phyloP scores from a whole-genome alignment of 176 grass and related monocot species.

The Aegilops sharonensis region DNA sequence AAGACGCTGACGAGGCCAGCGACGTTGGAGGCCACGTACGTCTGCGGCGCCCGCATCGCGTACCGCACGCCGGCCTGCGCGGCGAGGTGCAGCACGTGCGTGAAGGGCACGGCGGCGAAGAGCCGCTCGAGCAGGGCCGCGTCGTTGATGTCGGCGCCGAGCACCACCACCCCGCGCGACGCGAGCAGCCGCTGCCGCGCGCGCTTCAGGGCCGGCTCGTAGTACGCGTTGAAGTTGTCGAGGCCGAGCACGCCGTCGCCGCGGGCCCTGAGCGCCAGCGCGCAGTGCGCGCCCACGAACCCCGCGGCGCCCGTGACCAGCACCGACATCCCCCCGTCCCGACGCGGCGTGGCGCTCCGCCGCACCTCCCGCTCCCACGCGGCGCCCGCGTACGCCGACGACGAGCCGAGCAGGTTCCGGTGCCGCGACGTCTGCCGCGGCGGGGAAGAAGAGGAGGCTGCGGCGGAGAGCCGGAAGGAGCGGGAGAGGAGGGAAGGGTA shows the following conservation, averaged over 20 bases:
- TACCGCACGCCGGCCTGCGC: slow-evolving; percentile 92
- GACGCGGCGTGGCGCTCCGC: slow-evolving; percentile 48
- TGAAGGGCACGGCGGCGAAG: slow-evolving; percentile 56
- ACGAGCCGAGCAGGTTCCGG: slow-evolving; percentile 62
- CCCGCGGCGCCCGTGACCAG: slow-evolving; percentile 81
- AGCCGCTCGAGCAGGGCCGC: slow-evolving; percentile 49
- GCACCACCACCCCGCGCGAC: slow-evolving; percentile 50
- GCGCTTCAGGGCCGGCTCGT: slow-evolving; percentile 79
- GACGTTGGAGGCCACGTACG: slow-evolving; percentile 92
- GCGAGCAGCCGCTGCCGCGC: slow-evolving; percentile 67
- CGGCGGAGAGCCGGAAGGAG: slow-evolving; percentile 48
- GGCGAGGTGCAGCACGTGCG: slow-evolving; percentile 93
- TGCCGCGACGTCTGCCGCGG: slow-evolving; percentile 16
- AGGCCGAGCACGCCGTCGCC: slow-evolving; percentile 91
- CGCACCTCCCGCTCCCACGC: slow-evolving; percentile 55
- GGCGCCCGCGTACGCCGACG: slow-evolving; percentile 33
- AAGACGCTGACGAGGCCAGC: slow-evolving; percentile 72
- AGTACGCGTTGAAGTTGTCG: slow-evolving; percentile 98
- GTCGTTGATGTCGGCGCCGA: slow-evolving; percentile 90
- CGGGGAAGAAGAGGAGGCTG: slow-evolving; percentile 22
- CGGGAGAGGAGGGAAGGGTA: slow-evolving; percentile 73
- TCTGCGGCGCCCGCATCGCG: slow-evolving; percentile 78
- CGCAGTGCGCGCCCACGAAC: slow-evolving; percentile 85
- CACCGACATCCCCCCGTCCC: slow-evolving; percentile 55
- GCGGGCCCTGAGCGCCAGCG: slow-evolving; percentile 65